Evolutionary conservation across 352 stramenopile genomes (phyloP), one percentile per base, ranked within the genome.

Genomic region (Phytophthora colocasiae): DNA sequence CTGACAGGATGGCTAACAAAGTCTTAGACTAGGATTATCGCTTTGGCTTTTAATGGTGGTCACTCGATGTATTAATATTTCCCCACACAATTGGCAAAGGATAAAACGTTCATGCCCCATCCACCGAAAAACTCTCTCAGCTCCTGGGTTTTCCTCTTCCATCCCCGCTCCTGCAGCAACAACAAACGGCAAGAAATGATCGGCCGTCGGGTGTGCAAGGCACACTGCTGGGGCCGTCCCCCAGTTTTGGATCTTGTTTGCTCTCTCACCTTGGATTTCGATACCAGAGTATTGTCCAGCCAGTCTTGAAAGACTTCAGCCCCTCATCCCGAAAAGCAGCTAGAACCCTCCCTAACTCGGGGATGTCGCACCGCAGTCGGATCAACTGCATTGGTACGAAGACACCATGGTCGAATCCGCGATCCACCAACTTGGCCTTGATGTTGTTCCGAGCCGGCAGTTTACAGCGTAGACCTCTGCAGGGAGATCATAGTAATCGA

Each of bases 301-400:
- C 38, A 43, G 15, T 43, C 38, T 43, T 43, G 38, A 19, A 43
- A 43, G n/a, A n/a, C n/a, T n/a, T n/a, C n/a, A n/a, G n/a, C n/a
- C n/a, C n/a, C n/a, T n/a, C n/a, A n/a, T 40, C 34, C 10, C 36
- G 36, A 14, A 22, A 43, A 43, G 12, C 12, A 19, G 36, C 36
- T 17, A 43, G 36, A 9, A 11, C 15, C 12, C 6, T 43, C 36
- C 11, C 36, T 17, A 43, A 43, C 12, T 43, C 15, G 36, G 36
- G 36, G 36, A 19, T 43, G 36, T 43, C 12, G 36, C 2, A 43
- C 36, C 12, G 36, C 36, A 3, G 36, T 43, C 36, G 36, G 36
- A 43, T 43, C 36, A 43, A 43, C 6, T 9, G 34, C 34, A 40
- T 40, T n/a, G 34, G 34, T 11, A 40, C 34, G 34, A 40, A 40